Percentiles rank a stretch among this genome's conserved stretches.
phyloP scores from a whole-genome alignment of 768 basidiomycete genomes.

The Nidularia pulvinata region DNA sequence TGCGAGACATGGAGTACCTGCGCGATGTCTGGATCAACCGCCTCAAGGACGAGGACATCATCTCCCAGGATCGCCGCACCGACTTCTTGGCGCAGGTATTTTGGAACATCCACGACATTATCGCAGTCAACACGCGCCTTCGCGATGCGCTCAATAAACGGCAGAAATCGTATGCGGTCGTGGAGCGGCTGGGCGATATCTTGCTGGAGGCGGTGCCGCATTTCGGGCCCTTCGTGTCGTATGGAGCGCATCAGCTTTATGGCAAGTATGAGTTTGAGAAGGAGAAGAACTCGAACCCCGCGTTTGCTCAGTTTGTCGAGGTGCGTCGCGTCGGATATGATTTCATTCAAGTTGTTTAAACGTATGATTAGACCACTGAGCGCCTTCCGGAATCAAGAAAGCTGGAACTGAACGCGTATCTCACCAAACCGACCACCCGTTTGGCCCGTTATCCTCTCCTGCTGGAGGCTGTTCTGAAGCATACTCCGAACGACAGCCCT shows the following conservation, averaged over 20 bases:
- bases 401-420: slow-evolving; percentile 95
- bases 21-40: slow-evolving; percentile 97
- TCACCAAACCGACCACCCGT: slow-evolving; percentile 98
- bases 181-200: slow-evolving; percentile 91
- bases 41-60: slow-evolving; percentile 72
- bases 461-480: slow-evolving; percentile 89
- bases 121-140: slow-evolving; percentile 88
- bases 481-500: slow-evolving; percentile 87
- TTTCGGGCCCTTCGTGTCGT: slow-evolving; percentile 92
- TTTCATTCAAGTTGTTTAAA: not conserved
- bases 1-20: slow-evolving; percentile 96
- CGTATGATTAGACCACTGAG: slow-evolving; percentile 63
- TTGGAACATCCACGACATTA: slow-evolving; percentile 96
- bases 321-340: slow-evolving; percentile 42
- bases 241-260: slow-evolving; percentile 96
- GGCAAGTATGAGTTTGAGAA: slow-evolving; percentile 99
- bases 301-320: slow-evolving; percentile 95
- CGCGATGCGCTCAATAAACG: slow-evolving; percentile 93
- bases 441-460: slow-evolving; percentile 96
- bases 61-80: slow-evolving; percentile 72
- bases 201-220: slow-evolving; percentile 84
- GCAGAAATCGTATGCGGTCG: slow-evolving; percentile 93
- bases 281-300: slow-evolving; percentile 92
- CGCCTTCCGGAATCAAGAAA: slow-evolving; percentile 94
- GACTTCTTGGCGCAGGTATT: slow-evolving; percentile 95